Conservation (phyloP, 768 basidiomycete genomes). For the Tylopilus subfusipes region DNA sequence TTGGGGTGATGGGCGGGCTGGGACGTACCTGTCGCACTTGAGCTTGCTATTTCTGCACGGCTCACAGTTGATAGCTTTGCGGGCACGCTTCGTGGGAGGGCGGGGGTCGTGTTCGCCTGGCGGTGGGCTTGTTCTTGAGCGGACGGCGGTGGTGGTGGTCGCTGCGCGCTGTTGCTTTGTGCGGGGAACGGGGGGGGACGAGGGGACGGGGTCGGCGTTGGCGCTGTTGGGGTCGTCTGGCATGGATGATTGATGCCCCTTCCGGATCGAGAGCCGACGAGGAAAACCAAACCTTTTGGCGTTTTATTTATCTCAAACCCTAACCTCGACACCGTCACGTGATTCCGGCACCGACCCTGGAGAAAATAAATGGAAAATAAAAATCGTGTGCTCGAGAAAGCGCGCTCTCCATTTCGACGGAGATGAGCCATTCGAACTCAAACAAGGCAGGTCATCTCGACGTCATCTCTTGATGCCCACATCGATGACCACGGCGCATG, state of each 20-base stretch:
- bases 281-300: neutral
- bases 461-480: neutral
- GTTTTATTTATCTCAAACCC: constrained; percentile 28
- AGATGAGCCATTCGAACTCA: too few species aligned
- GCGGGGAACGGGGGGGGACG: constrained; percentile 14
- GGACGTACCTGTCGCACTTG: constrained; percentile 79
- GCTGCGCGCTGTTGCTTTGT: constrained; percentile 14
- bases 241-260: constrained; percentile 26
- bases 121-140: constrained; percentile 44
- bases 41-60: constrained; percentile 85
- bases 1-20: neutral
- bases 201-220: constrained; percentile 12
- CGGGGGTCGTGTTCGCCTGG: constrained; percentile 57
- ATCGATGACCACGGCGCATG: constrained; percentile 11
- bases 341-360: constrained; percentile 20
- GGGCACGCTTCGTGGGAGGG: constrained; percentile 75
- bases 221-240: constrained; percentile 30
- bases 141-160: constrained; percentile 37
- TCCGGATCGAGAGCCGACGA: constrained; percentile 26
- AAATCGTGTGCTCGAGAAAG: neutral
- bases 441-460: neutral
- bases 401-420: too few species aligned
- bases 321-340: constrained; percentile 20
- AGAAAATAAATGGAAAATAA: neutral
- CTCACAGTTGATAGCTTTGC: constrained; percentile 88